Evolutionary conservation across 805 yeast genomes (phyloP).

Genomic region (Candida sanyiensis): DNA sequence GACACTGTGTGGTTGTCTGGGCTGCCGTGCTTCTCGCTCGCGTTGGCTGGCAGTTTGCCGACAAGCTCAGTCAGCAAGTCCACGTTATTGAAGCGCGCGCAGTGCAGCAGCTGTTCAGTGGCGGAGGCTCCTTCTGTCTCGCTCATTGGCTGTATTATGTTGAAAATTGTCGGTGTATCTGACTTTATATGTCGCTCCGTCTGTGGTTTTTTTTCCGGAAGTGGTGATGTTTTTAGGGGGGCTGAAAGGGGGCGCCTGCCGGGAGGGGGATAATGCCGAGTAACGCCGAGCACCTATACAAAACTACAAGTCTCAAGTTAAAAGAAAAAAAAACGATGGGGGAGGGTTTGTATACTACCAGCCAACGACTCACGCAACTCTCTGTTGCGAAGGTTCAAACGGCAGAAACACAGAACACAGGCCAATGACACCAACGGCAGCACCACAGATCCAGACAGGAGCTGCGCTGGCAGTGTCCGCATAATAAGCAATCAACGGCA

Average conservation of each 20-base stretch:
- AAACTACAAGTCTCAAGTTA: no score
- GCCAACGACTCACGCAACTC: constrained; percentile 13
- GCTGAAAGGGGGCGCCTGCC: no score
- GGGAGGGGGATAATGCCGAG: no score
- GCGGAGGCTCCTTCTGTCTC: constrained; percentile 64
- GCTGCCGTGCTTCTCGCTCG: constrained; percentile 14
- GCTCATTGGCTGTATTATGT: no score
- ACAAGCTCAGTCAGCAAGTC: constrained; percentile 62
- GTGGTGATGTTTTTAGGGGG: no score
- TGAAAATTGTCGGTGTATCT: no score
- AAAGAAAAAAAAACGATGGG: neutral
- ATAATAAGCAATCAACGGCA: constrained; percentile 46
- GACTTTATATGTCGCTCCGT: no score
- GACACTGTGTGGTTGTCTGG: constrained; percentile 28
- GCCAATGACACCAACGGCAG: constrained; percentile 43
- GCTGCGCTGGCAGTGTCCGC: constrained; percentile 29
- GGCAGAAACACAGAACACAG: constrained; percentile 42
- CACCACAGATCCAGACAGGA: constrained; percentile 34
- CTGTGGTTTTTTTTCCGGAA: no score
- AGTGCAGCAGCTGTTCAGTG: constrained; percentile 76
- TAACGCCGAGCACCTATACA: no score
- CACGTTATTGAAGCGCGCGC: constrained; percentile 81
- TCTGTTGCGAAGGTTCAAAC: constrained; percentile 38
- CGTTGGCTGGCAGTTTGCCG: constrained; percentile 27
- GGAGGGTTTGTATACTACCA: neutral